A percentile compares a stretch with the other conserved stretches of the same genome.
phyloP scores from a whole-genome alignment of 768 basidiomycete species.

The Leccinum barrowsii region DNA sequence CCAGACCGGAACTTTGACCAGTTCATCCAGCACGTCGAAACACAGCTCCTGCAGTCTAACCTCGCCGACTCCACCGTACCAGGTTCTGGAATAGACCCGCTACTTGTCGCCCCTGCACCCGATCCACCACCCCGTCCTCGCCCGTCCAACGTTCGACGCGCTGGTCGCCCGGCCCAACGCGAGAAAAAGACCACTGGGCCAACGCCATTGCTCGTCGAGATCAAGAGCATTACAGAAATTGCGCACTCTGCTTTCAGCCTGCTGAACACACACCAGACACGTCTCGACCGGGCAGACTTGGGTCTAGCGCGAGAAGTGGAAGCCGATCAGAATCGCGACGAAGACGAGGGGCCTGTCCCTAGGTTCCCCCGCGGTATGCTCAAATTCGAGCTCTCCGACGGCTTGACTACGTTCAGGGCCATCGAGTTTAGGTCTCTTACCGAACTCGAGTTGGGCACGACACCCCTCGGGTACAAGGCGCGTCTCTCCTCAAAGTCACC shows the following conservation, averaged over 20 bases:
- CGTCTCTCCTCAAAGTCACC: background rate
- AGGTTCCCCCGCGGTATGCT: constrained; percentile 82
- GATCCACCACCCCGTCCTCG: constrained; percentile 5
- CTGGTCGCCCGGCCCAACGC: constrained; percentile 3
- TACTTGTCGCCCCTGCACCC: constrained; percentile 14
- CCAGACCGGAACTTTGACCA: constrained; percentile 45
- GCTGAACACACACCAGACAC: constrained; percentile 61
- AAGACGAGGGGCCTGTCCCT: constrained; percentile 73
- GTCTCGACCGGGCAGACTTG: constrained; percentile 55
- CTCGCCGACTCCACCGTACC: constrained; percentile 67
- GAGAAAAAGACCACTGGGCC: constrained; percentile 31
- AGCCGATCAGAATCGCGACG: constrained; percentile 46
- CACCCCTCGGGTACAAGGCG: constrained; percentile 83
- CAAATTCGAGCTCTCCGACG: constrained; percentile 73
- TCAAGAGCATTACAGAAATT: constrained; percentile 77
- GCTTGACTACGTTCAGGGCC: constrained; percentile 61
- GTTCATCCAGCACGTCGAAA: constrained; percentile 54
- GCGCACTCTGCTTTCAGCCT: constrained; percentile 80
- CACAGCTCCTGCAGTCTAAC: constrained; percentile 70
- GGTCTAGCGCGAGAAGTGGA: constrained; percentile 36
- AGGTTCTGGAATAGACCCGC: constrained; percentile 57
- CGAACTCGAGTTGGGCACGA: constrained; percentile 66
- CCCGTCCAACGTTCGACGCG: background rate
- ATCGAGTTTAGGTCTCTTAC: constrained; percentile 74
- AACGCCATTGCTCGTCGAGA: constrained; percentile 66